phyloP scores from a whole-genome alignment of 495 filamentous ascomycete genomes.

The Podospora bellae-mahoneyi region DNA sequence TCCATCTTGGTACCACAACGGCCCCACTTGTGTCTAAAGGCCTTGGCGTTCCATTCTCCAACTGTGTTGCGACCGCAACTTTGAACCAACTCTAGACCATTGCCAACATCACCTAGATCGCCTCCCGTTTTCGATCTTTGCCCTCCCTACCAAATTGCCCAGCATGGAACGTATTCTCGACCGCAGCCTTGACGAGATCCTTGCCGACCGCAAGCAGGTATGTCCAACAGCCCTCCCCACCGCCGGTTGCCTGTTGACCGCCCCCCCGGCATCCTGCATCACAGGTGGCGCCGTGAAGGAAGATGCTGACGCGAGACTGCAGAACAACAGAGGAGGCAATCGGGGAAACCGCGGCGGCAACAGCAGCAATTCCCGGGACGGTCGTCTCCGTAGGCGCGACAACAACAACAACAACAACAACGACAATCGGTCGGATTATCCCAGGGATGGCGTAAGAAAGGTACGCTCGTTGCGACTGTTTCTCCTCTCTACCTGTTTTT shows the following conservation, averaged over 20 bases:
- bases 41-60: background rate
- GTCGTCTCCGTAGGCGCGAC: constrained; percentile 54
- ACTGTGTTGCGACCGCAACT: background rate
- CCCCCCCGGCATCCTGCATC: background rate
- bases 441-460: constrained; percentile 82
- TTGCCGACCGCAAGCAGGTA: constrained; percentile 70
- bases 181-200: constrained; percentile 80
- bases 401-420: constrained; percentile 32
- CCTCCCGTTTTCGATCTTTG: background rate
- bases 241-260: background rate
- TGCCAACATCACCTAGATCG: background rate
- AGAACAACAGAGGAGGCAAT: constrained; percentile 24
- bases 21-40: background rate
- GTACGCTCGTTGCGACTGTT: constrained; percentile 38
- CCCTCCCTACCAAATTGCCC: background rate
- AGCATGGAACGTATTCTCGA: constrained; percentile 51
- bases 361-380: constrained; percentile 30
- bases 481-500: background rate
- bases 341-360: constrained; percentile 25
- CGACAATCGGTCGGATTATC: constrained; percentile 52
- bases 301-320: constrained; percentile 14
- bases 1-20: background rate
- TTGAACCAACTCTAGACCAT: background rate
- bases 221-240: background rate
- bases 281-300: background rate